phyloP scores from a whole-genome alignment of 108 stramenopile genomes.

The Skeletonema potamos region DNA sequence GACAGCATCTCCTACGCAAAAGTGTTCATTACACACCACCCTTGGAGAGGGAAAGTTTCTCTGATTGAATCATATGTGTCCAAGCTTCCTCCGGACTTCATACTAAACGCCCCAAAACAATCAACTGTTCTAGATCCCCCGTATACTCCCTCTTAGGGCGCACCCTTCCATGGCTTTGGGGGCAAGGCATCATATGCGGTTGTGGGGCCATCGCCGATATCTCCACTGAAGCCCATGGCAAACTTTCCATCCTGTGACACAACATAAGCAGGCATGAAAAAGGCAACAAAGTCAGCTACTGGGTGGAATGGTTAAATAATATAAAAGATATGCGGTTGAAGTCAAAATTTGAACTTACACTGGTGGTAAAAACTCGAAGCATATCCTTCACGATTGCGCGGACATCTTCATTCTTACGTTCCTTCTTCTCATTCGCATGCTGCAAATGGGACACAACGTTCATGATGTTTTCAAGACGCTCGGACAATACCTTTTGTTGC shows the following conservation, averaged over 20 bases:
- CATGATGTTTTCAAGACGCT: slow-evolving; percentile 62
- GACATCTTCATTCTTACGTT: slow-evolving; percentile 64
- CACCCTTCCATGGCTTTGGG: slow-evolving; percentile 62
- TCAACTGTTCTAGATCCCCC: background rate
- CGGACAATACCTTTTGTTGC: slow-evolving; percentile 65
- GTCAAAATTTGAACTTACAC: background rate
- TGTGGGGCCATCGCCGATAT: slow-evolving; percentile 71
- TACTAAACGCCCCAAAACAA: background rate
- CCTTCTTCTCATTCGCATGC: slow-evolving; percentile 60
- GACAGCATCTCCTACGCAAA: slow-evolving; percentile 1
- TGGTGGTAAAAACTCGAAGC: slow-evolving; percentile 63
- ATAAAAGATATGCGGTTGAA: background rate
- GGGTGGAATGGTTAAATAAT: background rate
- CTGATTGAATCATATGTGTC: background rate
- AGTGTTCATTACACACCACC: background rate
- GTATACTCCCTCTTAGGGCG: background rate
- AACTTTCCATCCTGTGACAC: slow-evolving; percentile 25
- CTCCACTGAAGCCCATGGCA: slow-evolving; percentile 65
- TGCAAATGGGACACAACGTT: slow-evolving; percentile 64
- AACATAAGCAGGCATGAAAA: background rate
- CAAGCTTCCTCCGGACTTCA: background rate
- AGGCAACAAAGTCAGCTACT: background rate
- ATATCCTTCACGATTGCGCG: slow-evolving; percentile 75
- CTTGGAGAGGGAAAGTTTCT: background rate
- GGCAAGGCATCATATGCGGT: slow-evolving; percentile 74